These are phyloP conservation scores for Vickermania ingenoplastis DNA, from an alignment of 208 protist genomes.

Conservation along the genomic window DNA sequence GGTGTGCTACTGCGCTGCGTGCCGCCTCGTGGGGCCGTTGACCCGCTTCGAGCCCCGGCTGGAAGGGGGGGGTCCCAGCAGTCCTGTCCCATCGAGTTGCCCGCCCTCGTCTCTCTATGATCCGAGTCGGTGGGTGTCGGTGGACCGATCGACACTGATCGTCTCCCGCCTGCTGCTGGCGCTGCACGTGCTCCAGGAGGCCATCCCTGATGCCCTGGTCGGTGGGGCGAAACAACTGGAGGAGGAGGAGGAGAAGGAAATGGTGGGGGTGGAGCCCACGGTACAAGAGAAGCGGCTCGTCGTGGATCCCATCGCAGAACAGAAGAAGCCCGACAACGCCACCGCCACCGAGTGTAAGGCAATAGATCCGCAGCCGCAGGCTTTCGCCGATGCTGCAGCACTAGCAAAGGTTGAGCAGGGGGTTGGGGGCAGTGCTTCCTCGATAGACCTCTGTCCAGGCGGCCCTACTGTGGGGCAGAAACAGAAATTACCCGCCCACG, in stretches of 20 bases:
- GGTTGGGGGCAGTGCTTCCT: neutral
- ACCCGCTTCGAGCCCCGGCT: constrained; percentile 9
- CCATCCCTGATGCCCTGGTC: neutral
- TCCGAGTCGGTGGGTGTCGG: constrained; percentile 2
- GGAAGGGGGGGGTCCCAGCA: neutral
- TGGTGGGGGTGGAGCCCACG: too few species aligned
- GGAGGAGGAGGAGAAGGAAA: too few species aligned
- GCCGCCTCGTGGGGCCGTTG: constrained; percentile 39
- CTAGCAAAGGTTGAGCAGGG: neutral
- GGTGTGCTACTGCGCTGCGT: constrained; percentile 47
- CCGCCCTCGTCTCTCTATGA: neutral
- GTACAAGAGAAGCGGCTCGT: neutral
- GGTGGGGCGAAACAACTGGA: too few species aligned
- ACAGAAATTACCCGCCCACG: neutral
- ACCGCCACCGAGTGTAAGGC: neutral
- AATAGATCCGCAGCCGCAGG: neutral
- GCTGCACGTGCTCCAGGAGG: constrained; percentile 10
- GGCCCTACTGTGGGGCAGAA: too few species aligned
- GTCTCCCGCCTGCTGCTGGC: constrained; percentile 9
- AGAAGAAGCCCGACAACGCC: neutral
- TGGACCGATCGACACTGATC: constrained; percentile 5
- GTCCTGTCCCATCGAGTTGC: neutral
- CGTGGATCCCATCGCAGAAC: neutral
- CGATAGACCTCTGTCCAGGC: too few species aligned
- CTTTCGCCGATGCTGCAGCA: neutral